These are phyloP conservation scores for Cerioporus squamosus DNA, from an alignment of 1,284 basidiomycete genomes.

Conservation along the genomic window DNA sequence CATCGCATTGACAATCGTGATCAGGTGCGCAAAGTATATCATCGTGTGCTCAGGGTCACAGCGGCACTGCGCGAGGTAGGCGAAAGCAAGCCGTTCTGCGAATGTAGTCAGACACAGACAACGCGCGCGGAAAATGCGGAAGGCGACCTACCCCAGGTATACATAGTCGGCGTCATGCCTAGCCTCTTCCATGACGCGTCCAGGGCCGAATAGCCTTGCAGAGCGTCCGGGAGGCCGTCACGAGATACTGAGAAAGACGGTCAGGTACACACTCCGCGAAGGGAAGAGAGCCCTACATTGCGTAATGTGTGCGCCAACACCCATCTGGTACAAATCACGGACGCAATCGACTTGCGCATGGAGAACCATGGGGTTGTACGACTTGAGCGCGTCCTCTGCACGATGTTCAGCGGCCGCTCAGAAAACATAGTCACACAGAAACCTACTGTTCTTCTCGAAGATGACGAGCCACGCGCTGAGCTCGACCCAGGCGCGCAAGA, in stretches of 20 bases:
- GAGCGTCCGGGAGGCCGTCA: constrained; percentile 45
- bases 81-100: constrained; percentile 72
- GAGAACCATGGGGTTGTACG: constrained; percentile 22
- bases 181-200: constrained; percentile 49
- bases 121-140: too few species aligned
- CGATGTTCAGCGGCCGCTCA: constrained; percentile 8
- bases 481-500: constrained; percentile 81
- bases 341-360: constrained; percentile 58
- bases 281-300: constrained; percentile 61
- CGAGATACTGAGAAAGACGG: constrained; percentile 54
- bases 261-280: constrained; percentile 2
- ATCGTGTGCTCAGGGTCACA: constrained; percentile 70
- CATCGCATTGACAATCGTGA: constrained; percentile 52
- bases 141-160: constrained; percentile 56
- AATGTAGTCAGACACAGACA: too few species aligned
- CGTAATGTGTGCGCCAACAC: constrained; percentile 74
- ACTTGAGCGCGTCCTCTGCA: constrained; percentile 24
- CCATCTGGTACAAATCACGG: constrained; percentile 70
- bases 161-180: constrained; percentile 67
- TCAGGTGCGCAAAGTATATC: constrained; percentile 63
- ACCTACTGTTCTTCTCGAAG: constrained; percentile 47
- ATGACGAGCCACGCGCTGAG: constrained; percentile 66
- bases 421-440: neutral
- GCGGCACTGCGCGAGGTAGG: constrained; percentile 76
- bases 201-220: constrained; percentile 43